These are phyloP conservation scores for Plenodomus biglobosus DNA, from an alignment of 2,329 filamentous ascomycete genomes.

Conservation along the genomic window DNA sequence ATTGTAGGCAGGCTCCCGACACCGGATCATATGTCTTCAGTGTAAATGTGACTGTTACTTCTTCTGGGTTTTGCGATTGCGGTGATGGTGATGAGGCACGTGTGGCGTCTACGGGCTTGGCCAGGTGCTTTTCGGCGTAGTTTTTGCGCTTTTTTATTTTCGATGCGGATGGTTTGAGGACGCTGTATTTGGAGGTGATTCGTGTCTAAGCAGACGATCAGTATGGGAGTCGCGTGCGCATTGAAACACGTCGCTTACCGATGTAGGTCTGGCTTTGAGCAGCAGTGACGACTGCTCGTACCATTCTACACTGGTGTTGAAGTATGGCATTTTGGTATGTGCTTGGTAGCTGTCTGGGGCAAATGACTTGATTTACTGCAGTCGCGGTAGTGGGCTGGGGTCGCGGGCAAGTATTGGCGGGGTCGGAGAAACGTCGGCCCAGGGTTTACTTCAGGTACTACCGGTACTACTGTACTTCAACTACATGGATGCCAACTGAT, in stretches of 20 bases:
- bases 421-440: conserved; percentile 20
- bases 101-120: conserved; percentile 25
- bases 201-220: conserved; percentile 62
- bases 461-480: too few species aligned
- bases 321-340: conserved; percentile 66
- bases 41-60: conserved; percentile 64
- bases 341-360: conserved; percentile 13
- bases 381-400: not conserved
- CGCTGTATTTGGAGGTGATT: conserved; percentile 90
- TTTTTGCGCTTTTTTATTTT: conserved; percentile 40
- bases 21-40: conserved; percentile 88
- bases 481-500: too few species aligned
- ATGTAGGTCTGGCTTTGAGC: conserved; percentile 80
- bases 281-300: conserved; percentile 84
- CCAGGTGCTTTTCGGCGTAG: conserved; percentile 32
- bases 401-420: conserved; percentile 34
- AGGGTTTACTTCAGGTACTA: not conserved
- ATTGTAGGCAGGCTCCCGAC: conserved; percentile 83
- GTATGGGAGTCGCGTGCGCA: conserved; percentile 10
- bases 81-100: conserved; percentile 36
- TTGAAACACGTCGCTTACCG: conserved; percentile 59
- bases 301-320: conserved; percentile 85
- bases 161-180: conserved; percentile 52
- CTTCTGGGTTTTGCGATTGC: conserved; percentile 26
- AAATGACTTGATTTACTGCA: conserved; percentile 2